Evolutionary conservation across 106 monocot genomes (phyloP).

Genomic region (Apostasia shenzhenica): DNA sequence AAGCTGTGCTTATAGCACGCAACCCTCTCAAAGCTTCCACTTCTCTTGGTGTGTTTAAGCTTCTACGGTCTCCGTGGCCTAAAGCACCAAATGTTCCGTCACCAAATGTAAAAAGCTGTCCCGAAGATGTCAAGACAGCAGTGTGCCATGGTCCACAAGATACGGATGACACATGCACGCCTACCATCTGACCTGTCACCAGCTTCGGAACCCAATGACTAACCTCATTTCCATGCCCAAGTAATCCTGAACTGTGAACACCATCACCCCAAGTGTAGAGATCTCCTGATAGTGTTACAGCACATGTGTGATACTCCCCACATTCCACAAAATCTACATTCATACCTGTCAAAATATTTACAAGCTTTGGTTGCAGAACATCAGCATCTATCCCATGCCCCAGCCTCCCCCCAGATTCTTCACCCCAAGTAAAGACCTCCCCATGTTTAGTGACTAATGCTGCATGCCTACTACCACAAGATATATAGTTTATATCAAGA

Average conservation of each 20-base stretch:
- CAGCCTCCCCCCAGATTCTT: slow-evolving; percentile 57
- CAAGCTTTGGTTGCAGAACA: slow-evolving; percentile 50
- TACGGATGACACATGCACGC: slow-evolving; percentile 40
- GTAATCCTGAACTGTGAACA: slow-evolving; percentile 28
- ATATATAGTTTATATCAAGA: slow-evolving; percentile 41
- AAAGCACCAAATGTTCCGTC: slow-evolving; percentile 49
- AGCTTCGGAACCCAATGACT: slow-evolving; percentile 62
- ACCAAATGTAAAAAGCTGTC: slow-evolving; percentile 46
- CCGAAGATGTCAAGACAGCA: slow-evolving; percentile 33
- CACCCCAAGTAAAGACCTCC: slow-evolving; percentile 76
- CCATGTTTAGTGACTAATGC: slow-evolving; percentile 59
- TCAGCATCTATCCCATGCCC: slow-evolving; percentile 53
- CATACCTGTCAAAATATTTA: slow-evolving; percentile 33
- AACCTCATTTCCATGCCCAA: slow-evolving; percentile 43
- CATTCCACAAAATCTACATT: slow-evolving; percentile 48
- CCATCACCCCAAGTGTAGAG: slow-evolving; percentile 78
- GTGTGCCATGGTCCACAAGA: slow-evolving; percentile 57
- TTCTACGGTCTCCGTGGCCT: slow-evolving; percentile 35
- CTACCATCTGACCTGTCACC: slow-evolving; percentile 36
- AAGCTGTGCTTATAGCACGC: slow-evolving; percentile 29
- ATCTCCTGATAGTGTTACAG: slow-evolving; percentile 64
- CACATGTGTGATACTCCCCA: slow-evolving; percentile 67
- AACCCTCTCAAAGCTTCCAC: slow-evolving; percentile 37
- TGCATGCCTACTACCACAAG: slow-evolving; percentile 59
- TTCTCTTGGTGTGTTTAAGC: slow-evolving; percentile 33